Percentiles rank a stretch among this genome's conserved stretches.
Evolutionary conservation across 2,329 filamentous ascomycete genomes (phyloP).

Genomic region (Zopfia rhizophila): DNA sequence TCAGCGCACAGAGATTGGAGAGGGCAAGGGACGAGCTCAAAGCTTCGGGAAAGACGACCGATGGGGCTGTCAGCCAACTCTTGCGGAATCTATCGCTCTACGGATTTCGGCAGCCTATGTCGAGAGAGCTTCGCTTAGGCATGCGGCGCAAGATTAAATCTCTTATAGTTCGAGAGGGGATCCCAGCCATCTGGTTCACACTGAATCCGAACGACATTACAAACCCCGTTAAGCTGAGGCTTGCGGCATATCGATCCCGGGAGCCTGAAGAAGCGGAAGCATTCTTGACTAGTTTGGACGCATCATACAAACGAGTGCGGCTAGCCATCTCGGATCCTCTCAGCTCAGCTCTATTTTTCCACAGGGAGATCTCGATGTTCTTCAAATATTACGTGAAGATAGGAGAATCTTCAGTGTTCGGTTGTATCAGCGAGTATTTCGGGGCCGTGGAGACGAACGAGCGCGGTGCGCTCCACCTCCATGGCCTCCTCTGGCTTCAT

Average conservation of each 20-base stretch:
- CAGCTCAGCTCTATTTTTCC: constrained; percentile 5
- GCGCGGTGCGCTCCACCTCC: constrained; percentile 5
- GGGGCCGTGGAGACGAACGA: constrained; percentile 10
- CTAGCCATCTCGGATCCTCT: constrained; percentile 4
- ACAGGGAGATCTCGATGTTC: constrained; percentile 7
- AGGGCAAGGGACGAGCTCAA: constrained; percentile 3
- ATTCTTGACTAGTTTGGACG: background rate
- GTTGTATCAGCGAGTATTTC: constrained; percentile 6
- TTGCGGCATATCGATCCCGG: constrained; percentile 8
- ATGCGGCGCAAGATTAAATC: constrained; percentile 11
- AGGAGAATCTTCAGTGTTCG: constrained; percentile 8
- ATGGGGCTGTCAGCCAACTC: constrained; percentile 4
- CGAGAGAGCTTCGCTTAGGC: constrained; percentile 8
- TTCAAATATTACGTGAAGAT: constrained; percentile 10
- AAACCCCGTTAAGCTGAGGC: constrained; percentile 11
- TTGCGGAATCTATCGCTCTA: constrained; percentile 12
- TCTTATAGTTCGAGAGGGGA: constrained; percentile 6
- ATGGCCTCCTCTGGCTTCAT: constrained; percentile 8
- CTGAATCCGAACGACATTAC: constrained; percentile 15
- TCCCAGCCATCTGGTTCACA: constrained; percentile 10
- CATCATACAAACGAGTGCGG: background rate
- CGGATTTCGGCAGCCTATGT: constrained; percentile 13
- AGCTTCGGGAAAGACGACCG: constrained; percentile 11
- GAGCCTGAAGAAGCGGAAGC: background rate
- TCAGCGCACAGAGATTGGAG: constrained; percentile 5